A percentile compares a stretch with the other conserved stretches of the same genome.
Conservation (phyloP, 768 basidiomycete genomes). For the Lepiota venenata region DNA sequence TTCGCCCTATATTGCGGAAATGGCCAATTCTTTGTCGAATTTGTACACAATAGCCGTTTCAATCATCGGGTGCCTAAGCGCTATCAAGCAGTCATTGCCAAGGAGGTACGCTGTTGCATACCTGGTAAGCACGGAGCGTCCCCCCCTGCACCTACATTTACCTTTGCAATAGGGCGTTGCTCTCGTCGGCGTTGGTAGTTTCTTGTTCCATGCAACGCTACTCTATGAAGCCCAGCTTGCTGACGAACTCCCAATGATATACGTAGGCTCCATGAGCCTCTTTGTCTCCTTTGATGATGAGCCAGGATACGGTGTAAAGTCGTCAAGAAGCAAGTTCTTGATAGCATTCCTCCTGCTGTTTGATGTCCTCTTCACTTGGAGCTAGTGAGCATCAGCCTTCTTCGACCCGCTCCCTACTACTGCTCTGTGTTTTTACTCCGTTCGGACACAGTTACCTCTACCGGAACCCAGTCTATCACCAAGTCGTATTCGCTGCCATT, state of each 20-base stretch:
- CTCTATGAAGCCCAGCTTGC: slow-evolving; percentile 74
- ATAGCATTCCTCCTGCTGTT: slow-evolving; percentile 40
- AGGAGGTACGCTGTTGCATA: slow-evolving; percentile 40
- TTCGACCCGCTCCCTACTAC: not conserved
- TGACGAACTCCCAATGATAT: slow-evolving; percentile 84
- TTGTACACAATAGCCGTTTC: slow-evolving; percentile 55
- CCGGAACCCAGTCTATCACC: slow-evolving; percentile 80
- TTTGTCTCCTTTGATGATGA: slow-evolving; percentile 58
- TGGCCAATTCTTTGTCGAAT: slow-evolving; percentile 74
- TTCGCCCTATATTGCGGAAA: slow-evolving; percentile 74
- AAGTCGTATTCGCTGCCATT: slow-evolving; percentile 64
- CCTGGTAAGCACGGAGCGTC: slow-evolving; percentile 25
- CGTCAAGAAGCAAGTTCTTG: slow-evolving; percentile 34
- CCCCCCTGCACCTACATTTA: not conserved
- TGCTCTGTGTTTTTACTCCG: slow-evolving; percentile 6
- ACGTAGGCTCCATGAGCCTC: slow-evolving; percentile 57
- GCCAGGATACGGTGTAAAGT: slow-evolving; percentile 43
- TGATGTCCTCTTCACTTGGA: slow-evolving; percentile 62
- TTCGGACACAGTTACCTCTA: slow-evolving; percentile 45
- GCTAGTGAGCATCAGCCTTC: slow-evolving; percentile 56
- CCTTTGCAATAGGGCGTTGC: slow-evolving; percentile 50
- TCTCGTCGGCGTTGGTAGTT: slow-evolving; percentile 72
- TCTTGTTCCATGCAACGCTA: slow-evolving; percentile 77
- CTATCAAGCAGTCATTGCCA: slow-evolving; percentile 33
- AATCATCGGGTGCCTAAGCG: slow-evolving; percentile 40